Percentiles rank a stretch among this genome's conserved stretches.
Conservation (phyloP, 495 filamentous ascomycete genomes). For the Oleoguttula mirabilis region DNA sequence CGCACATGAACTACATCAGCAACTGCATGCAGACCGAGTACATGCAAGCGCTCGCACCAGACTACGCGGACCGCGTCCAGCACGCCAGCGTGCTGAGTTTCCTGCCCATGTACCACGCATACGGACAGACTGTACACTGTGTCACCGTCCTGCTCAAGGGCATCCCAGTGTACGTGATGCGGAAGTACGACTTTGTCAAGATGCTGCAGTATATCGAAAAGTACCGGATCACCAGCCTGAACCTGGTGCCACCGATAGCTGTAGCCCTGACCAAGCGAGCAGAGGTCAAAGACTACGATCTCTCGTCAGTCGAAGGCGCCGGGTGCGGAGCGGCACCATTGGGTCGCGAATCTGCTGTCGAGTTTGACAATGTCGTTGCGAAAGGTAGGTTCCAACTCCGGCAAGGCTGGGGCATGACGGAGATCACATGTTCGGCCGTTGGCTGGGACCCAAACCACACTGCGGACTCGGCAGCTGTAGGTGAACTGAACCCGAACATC, state of each 20-base stretch:
- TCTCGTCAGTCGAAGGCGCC: conserved; percentile 48
- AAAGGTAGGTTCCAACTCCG: conserved; percentile 43
- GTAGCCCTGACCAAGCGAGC: conserved; percentile 63
- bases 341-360: conserved; percentile 46
- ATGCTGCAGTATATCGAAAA: conserved; percentile 57
- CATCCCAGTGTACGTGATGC: conserved; percentile 55
- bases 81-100: conserved; percentile 41
- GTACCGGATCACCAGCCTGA: conserved; percentile 54
- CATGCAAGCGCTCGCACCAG: conserved; percentile 35
- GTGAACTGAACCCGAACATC: conserved; percentile 59
- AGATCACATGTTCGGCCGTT: conserved; percentile 49
- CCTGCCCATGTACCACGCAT: conserved; percentile 68
- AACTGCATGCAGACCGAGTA: conserved; percentile 48
- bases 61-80: conserved; percentile 28
- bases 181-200: conserved; percentile 57
- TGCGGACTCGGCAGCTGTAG: conserved; percentile 37
- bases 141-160: conserved; percentile 31
- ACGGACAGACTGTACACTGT: conserved; percentile 37
- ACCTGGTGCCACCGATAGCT: conserved; percentile 55
- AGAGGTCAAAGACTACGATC: conserved; percentile 50
- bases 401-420: conserved; percentile 63
- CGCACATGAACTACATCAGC: conserved; percentile 58
- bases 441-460: conserved; percentile 42
- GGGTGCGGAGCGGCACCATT: conserved; percentile 40
- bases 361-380: conserved; percentile 44